Percentiles rank a stretch among this genome's conserved stretches.
Evolutionary conservation across 805 yeast genomes (phyloP).

Genomic region (Cyberlindnera misumaiensis): DNA sequence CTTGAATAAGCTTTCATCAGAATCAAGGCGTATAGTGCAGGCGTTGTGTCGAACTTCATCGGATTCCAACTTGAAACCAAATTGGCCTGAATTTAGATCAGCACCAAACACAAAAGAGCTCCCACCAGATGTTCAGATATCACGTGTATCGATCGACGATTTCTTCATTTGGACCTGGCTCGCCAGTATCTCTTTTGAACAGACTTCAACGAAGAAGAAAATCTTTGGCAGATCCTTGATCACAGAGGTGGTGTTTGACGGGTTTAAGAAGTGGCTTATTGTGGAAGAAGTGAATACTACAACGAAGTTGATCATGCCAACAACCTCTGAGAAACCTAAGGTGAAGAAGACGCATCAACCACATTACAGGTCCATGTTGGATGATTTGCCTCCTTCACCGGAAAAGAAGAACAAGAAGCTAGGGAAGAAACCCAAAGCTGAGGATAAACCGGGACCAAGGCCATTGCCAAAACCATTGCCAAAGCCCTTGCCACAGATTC

Average conservation of each 20-base stretch:
- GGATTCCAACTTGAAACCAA: conserved; percentile 30
- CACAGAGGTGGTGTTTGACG: conserved; percentile 73
- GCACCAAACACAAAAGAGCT: conserved; percentile 22
- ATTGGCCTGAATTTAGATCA: conserved; percentile 30
- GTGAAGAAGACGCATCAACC: conserved; percentile 15
- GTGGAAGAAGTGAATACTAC: conserved; percentile 57
- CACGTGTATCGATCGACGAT: conserved; percentile 71
- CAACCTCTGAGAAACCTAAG: conserved; percentile 17
- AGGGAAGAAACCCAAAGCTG: conserved; percentile 1
- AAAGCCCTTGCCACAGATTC: conserved; percentile 5
- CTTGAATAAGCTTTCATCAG: conserved; percentile 61
- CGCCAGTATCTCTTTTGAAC: conserved; percentile 68
- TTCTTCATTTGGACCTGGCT: conserved; percentile 92
- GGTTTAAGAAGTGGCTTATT: conserved; percentile 71
- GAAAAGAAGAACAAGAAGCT: conserved; percentile 5
- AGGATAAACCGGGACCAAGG: neutral
- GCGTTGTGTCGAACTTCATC: conserved; percentile 30
- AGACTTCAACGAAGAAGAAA: conserved; percentile 54
- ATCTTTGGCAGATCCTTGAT: conserved; percentile 78
- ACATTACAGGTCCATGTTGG: conserved; percentile 18
- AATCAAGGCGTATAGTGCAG: conserved; percentile 53
- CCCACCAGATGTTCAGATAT: conserved; percentile 30
- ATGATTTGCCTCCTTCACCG: conserved; percentile 13
- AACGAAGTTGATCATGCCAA: conserved; percentile 17
- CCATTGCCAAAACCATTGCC: conserved; percentile 4